Conservation (phyloP, 164 flowering plant genomes). For the Annona cherimola region DNA sequence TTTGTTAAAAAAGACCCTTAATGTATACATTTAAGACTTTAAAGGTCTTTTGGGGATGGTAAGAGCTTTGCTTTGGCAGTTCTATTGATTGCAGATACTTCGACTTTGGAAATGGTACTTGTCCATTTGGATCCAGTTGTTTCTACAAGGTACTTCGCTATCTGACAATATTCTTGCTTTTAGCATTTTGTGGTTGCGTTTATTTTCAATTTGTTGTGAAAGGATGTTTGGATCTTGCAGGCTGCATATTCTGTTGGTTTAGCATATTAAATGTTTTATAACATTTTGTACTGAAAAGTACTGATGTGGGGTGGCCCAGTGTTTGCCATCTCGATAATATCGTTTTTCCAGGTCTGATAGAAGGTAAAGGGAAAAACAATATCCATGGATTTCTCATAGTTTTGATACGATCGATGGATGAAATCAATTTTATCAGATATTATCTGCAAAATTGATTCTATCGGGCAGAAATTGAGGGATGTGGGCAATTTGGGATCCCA, state of each 20-base stretch:
- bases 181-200: neutral
- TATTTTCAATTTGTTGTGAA: neutral
- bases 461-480: too few species aligned
- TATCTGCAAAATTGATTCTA: too few species aligned
- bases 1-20: too few species aligned
- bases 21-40: too few species aligned
- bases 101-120: constrained; percentile 86
- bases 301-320: neutral
- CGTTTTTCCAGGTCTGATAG: too few species aligned
- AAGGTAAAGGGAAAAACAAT: too few species aligned
- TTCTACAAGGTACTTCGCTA: constrained; percentile 72
- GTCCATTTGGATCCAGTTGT: constrained; percentile 95
- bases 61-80: constrained; percentile 33
- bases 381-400: too few species aligned
- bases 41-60: neutral
- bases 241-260: neutral
- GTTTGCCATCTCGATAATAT: too few species aligned
- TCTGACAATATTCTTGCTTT: neutral
- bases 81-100: constrained; percentile 95
- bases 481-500: too few species aligned
- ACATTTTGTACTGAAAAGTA: neutral
- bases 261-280: neutral
- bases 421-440: too few species aligned
- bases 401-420: too few species aligned
- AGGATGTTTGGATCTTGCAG: neutral